phyloP scores from a whole-genome alignment of 257 asterid genomes.

The Fraxinus cuspidata region DNA sequence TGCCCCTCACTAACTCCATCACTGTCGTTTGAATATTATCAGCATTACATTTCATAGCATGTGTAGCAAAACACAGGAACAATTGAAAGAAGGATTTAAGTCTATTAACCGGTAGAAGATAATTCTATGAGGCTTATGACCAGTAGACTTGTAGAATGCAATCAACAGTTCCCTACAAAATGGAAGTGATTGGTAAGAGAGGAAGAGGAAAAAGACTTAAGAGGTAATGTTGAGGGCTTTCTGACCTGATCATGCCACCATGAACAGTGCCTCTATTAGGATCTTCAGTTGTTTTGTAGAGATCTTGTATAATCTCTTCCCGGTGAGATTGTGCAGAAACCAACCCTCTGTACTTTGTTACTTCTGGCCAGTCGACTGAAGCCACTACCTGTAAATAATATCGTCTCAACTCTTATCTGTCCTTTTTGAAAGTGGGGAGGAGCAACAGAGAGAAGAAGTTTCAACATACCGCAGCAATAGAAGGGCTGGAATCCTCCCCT shows the following conservation, averaged over 20 bases:
- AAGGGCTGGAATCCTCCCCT: conserved; percentile 81
- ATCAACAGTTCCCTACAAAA: conserved; percentile 58
- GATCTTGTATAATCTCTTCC: conserved; percentile 66
- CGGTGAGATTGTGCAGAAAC: conserved; percentile 77
- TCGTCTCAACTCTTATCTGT: not conserved
- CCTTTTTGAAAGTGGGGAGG: not conserved
- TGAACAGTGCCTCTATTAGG: conserved; percentile 38
- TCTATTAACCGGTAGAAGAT: conserved; percentile 66
- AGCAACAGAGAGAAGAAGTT: not conserved
- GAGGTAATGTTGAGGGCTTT: not conserved
- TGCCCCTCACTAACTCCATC: conserved; percentile 96
- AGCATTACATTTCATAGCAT: not conserved
- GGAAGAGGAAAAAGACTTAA: not conserved
- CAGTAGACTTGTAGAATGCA: conserved; percentile 41
- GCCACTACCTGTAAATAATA: conserved; percentile 68
- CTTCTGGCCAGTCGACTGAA: conserved; percentile 88
- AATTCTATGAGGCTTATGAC: conserved; percentile 53
- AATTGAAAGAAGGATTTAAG: not conserved
- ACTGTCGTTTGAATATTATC: conserved; percentile 37
- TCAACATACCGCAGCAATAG: conserved; percentile 74
- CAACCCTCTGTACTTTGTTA: conserved; percentile 62
- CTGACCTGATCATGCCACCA: conserved; percentile 75
- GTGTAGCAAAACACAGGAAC: not conserved
- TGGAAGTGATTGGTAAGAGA: not conserved
- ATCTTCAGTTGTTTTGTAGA: conserved; percentile 34